phyloP scores from a whole-genome alignment of 129 eudicot species.

The Scalesia atractyloides region DNA sequence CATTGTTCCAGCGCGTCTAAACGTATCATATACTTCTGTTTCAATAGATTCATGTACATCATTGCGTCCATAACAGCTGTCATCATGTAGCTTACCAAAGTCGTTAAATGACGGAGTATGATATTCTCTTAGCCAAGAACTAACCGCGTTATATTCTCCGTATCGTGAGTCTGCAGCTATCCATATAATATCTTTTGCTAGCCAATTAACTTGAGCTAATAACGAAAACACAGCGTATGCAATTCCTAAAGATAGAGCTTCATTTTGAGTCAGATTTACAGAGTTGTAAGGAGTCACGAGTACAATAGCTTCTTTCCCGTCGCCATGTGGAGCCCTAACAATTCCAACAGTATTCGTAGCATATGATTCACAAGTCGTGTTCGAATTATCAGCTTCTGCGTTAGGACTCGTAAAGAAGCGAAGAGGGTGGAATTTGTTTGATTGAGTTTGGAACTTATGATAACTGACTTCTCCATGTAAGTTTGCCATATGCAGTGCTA shows the following conservation, averaged over 20 bases:
- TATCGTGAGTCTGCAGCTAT: slow-evolving; percentile 89
- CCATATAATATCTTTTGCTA: slow-evolving; percentile 98
- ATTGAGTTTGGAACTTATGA: slow-evolving; percentile 65
- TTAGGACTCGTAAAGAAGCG: slow-evolving; percentile 71
- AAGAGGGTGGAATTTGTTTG: slow-evolving; percentile 65
- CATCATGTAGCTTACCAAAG: no score
- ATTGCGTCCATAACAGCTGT: no score
- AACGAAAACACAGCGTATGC: slow-evolving; percentile 73
- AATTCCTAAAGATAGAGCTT: slow-evolving; percentile 79
- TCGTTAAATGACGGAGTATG: slow-evolving; percentile 63
- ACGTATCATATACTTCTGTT: slow-evolving; percentile 42
- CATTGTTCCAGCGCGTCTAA: slow-evolving; percentile 92
- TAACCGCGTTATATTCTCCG: slow-evolving; percentile 76
- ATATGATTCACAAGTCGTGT: slow-evolving; percentile 52
- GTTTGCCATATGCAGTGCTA: slow-evolving; percentile 56
- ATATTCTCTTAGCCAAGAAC: slow-evolving; percentile 89
- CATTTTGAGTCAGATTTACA: slow-evolving; percentile 45
- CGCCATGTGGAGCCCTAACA: slow-evolving; percentile 93
- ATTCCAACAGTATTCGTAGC: slow-evolving; percentile 78
- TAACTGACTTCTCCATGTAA: slow-evolving; percentile 87
- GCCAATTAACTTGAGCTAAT: slow-evolving; percentile 78
- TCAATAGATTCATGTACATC: slow-evolving; percentile 22
- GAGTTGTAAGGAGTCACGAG: slow-evolving; percentile 93
- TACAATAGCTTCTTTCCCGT: slow-evolving; percentile 95
- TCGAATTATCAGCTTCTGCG: slow-evolving; percentile 45